phyloP scores from a whole-genome alignment of 495 filamentous ascomycete genomes.

The Sordaria brevicollis region DNA sequence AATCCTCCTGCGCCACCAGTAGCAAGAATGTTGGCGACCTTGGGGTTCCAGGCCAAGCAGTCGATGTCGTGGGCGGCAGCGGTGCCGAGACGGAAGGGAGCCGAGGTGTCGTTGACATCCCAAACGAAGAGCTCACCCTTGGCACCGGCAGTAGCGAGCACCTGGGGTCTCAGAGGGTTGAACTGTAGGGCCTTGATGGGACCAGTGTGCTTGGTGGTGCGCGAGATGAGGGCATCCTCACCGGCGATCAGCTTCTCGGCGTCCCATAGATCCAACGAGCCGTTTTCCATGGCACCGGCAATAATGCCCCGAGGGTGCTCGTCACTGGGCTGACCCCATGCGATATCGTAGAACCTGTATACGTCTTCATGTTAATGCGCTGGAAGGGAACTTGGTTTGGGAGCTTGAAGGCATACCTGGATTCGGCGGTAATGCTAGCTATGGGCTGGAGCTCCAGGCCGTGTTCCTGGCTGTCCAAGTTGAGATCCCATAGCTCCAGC shows the following conservation, averaged over 20 bases:
- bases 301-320: slow-evolving; percentile 75
- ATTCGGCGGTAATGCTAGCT: slow-evolving; percentile 76
- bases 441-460: slow-evolving; percentile 76
- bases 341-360: slow-evolving; percentile 88
- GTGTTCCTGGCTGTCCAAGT: slow-evolving; percentile 60
- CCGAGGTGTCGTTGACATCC: slow-evolving; percentile 79
- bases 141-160: slow-evolving; percentile 83
- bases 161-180: slow-evolving; percentile 86
- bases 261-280: slow-evolving; percentile 92
- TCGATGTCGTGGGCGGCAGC: slow-evolving; percentile 87
- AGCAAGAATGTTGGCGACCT: slow-evolving; percentile 90
- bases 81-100: slow-evolving; percentile 80
- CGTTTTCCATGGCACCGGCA: slow-evolving; percentile 92
- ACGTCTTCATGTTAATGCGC: slow-evolving; percentile 3
- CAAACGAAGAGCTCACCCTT: slow-evolving; percentile 97
- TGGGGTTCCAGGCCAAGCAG: slow-evolving; percentile 96
- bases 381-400: background rate
- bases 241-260: slow-evolving; percentile 72
- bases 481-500: slow-evolving; percentile 92
- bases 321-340: slow-evolving; percentile 74
- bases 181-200: slow-evolving; percentile 95
- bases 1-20: slow-evolving; percentile 92
- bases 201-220: slow-evolving; percentile 85
- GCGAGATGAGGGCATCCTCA: slow-evolving; percentile 66
- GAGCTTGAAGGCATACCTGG: slow-evolving; percentile 50